phyloP scores from a whole-genome alignment of 2,329 filamentous ascomycete genomes.

The Gyromitra esculenta region DNA sequence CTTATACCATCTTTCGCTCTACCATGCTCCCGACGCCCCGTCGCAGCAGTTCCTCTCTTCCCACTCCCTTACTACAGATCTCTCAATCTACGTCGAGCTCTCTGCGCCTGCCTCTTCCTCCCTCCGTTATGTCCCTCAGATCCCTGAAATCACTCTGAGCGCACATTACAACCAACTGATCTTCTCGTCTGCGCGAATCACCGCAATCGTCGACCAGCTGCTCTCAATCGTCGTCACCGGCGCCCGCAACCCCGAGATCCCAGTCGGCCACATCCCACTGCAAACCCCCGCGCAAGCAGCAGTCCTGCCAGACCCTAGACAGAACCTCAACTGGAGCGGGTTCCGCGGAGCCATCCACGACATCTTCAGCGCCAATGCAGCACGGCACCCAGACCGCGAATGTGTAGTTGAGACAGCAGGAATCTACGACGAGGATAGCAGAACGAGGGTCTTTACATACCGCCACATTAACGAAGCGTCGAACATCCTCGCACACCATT shows the following conservation, averaged over 20 bases:
- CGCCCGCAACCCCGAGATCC: conserved; percentile 60
- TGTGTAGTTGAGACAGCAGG: conserved; percentile 75
- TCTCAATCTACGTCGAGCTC: conserved; percentile 56
- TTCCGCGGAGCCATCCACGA: conserved; percentile 76
- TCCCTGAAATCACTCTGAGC: conserved; percentile 61
- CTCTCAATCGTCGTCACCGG: conserved; percentile 61
- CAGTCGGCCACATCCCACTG: conserved; percentile 63
- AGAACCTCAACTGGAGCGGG: conserved; percentile 73
- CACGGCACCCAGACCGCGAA: conserved; percentile 72
- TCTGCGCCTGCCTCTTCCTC: conserved; percentile 40
- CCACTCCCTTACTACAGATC: conserved; percentile 56
- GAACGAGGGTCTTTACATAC: conserved; percentile 79
- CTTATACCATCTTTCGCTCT: conserved; percentile 64
- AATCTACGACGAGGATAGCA: conserved; percentile 61
- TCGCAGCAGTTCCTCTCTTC: conserved; percentile 57
- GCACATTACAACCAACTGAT: conserved; percentile 64
- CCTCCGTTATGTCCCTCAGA: conserved; percentile 56
- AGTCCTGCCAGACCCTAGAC: conserved; percentile 71
- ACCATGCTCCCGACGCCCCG: conserved; percentile 61
- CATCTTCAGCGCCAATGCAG: conserved; percentile 73
- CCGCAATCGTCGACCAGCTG: conserved; percentile 62
- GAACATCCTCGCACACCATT: conserved; percentile 80
- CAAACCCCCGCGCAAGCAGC: conserved; percentile 57
- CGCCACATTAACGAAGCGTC: conserved; percentile 85
- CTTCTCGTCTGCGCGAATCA: conserved; percentile 63